phyloP scores from a whole-genome alignment of 352 stramenopile genomes.

The Globisporangium heterothallicum region DNA sequence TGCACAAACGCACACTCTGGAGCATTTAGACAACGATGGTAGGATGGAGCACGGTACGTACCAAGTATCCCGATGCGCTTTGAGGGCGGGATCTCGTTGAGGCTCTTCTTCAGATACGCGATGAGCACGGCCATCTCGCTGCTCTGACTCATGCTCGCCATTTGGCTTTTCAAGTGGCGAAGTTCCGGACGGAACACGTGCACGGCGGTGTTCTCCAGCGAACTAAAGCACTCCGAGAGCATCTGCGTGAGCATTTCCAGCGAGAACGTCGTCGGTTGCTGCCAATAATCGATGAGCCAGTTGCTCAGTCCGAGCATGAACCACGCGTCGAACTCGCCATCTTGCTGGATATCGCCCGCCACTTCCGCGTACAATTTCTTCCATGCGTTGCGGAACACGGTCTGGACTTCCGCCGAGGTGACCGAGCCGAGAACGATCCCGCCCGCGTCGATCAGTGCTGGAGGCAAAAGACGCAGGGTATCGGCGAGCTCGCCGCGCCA shows the following conservation, averaged over 20 bases:
- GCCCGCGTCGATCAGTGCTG: slow-evolving; percentile 59
- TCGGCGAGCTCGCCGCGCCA: slow-evolving; percentile 48
- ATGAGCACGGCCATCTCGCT: slow-evolving; percentile 51
- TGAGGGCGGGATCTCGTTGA: slow-evolving; percentile 47
- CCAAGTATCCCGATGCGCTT: slow-evolving; percentile 27
- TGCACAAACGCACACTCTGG: too few species aligned
- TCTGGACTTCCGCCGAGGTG: slow-evolving; percentile 25
- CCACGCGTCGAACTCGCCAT: slow-evolving; percentile 58
- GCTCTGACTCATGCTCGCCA: slow-evolving; percentile 35
- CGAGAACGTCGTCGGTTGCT: slow-evolving; percentile 73
- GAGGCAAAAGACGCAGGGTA: slow-evolving; percentile 40
- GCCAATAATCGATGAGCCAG: slow-evolving; percentile 78
- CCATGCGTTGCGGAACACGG: slow-evolving; percentile 9
- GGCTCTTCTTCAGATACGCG: slow-evolving; percentile 58
- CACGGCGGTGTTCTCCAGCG: slow-evolving; percentile 46
- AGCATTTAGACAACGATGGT: too few species aligned
- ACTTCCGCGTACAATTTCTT: slow-evolving; percentile 6
- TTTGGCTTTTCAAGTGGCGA: slow-evolving; percentile 33
- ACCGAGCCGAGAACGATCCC: slow-evolving; percentile 18
- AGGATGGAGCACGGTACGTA: too few species aligned
- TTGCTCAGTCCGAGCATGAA: slow-evolving; percentile 66
- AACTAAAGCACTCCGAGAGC: slow-evolving; percentile 46
- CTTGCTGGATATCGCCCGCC: slow-evolving; percentile 33
- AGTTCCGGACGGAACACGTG: slow-evolving; percentile 54
- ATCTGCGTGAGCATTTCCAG: slow-evolving; percentile 61